phyloP scores from a whole-genome alignment of 371 early-diverging fungal genomes.

The Mortierella sp. region DNA sequence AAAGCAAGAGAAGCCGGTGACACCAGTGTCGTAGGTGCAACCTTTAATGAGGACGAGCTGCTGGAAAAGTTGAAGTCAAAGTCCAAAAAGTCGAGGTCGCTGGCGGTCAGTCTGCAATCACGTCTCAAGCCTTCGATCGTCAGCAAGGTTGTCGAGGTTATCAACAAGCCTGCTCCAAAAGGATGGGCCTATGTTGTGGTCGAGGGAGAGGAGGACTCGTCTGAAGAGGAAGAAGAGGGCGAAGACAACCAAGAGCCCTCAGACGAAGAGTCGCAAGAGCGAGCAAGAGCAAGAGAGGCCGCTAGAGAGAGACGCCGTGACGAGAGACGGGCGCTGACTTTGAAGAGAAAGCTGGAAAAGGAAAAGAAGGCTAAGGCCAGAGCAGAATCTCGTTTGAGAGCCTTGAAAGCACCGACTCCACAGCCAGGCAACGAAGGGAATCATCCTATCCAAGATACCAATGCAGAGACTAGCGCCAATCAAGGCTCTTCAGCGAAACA shows the following conservation, averaged over 20 bases:
- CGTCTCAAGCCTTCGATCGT: constrained; percentile 51
- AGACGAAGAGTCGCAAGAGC: constrained; percentile 1
- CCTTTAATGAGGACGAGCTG: constrained; percentile 31
- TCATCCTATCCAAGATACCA: no score
- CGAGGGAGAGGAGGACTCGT: constrained; percentile 50
- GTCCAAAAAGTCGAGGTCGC: constrained; percentile 48
- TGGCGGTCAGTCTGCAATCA: constrained; percentile 46
- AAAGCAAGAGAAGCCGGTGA: constrained; percentile 24
- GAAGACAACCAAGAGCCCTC: not conserved
- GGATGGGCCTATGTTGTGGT: constrained; percentile 57
- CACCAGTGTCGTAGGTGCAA: not conserved
- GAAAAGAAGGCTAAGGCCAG: constrained; percentile 20
- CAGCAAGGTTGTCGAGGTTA: constrained; percentile 36
- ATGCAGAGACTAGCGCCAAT: no score
- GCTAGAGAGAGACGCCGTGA: constrained; percentile 7
- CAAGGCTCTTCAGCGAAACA: no score
- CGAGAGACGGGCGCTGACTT: constrained; percentile 7
- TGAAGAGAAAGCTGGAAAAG: constrained; percentile 17
- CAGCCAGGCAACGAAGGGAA: no score
- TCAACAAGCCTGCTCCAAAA: constrained; percentile 53
- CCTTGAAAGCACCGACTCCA: no score
- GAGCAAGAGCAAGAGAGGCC: constrained; percentile 15
- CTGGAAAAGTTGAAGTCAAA: constrained; percentile 37
- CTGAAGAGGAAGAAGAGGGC: constrained; percentile 40
- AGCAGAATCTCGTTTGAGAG: no score